These are phyloP conservation scores for Isatis tinctoria DNA, from an alignment of 345 rosid genomes.

Conservation along the genomic window DNA sequence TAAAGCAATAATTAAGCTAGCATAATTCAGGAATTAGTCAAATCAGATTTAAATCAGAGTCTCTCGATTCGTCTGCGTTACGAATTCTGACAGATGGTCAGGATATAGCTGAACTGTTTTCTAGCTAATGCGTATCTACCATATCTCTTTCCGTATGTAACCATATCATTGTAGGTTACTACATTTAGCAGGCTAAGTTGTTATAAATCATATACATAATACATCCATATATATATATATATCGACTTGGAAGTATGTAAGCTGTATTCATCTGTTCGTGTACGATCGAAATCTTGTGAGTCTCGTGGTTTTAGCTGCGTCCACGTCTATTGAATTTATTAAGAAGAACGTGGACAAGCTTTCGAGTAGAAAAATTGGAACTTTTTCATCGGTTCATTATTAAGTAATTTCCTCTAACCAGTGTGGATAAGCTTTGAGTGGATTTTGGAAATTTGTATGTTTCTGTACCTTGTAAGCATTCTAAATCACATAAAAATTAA, in stretches of 20 bases:
- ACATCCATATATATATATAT: not conserved
- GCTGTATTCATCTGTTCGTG: not conserved
- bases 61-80: not conserved
- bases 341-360: not conserved
- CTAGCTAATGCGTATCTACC: not conserved
- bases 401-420: not conserved
- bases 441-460: not conserved
- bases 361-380: not conserved
- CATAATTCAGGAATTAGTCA: not conserved
- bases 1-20: not conserved
- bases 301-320: not conserved
- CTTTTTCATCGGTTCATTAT: not conserved
- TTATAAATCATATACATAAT: not conserved
- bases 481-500: not conserved
- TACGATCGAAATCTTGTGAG: not conserved
- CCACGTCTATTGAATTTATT: not conserved
- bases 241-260: not conserved
- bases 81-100: not conserved
- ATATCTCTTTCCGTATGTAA: not conserved
- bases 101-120: constrained; percentile 21
- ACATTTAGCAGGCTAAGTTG: not conserved
- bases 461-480: not conserved
- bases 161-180: constrained; percentile 1
- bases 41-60: not conserved
- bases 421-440: not conserved